phyloP scores from a whole-genome alignment of 2,329 filamentous ascomycete species.

The Pseudogymnoascus sp. region DNA sequence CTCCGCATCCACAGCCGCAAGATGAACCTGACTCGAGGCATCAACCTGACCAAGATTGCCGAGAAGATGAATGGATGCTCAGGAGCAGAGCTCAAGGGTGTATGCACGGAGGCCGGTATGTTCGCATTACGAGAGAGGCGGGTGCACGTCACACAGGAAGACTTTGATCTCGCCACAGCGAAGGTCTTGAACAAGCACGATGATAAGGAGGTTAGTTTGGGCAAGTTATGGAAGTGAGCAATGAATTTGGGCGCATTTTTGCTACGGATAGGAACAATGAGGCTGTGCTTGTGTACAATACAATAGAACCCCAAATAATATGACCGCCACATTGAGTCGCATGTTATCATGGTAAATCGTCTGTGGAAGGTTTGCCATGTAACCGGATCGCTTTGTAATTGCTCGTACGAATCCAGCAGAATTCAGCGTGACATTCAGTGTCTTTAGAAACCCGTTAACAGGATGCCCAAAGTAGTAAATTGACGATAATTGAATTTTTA shows the following conservation, averaged over 20 bases:
- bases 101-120: constrained; percentile 98
- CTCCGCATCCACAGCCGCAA: constrained; percentile 93
- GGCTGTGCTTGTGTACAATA: constrained; percentile 5
- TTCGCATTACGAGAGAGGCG: constrained; percentile 89
- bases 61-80: constrained; percentile 99
- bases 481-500: background rate
- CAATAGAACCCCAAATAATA: constrained; percentile 4
- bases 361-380: too few relatives aligned
- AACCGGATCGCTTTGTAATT: too few relatives aligned
- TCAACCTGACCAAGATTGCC: constrained; percentile 96
- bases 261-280: background rate
- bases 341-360: too few relatives aligned
- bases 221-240: constrained; percentile 72
- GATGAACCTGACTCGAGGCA: constrained; percentile 97
- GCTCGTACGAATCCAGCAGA: too few relatives aligned
- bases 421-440: too few relatives aligned
- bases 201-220: constrained; percentile 88
- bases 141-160: constrained; percentile 97
- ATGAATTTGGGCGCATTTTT: constrained; percentile 8
- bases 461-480: too few relatives aligned
- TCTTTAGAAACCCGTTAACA: too few relatives aligned
- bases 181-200: constrained; percentile 99
- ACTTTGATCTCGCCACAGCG: constrained; percentile 95
- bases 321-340: background rate
- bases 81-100: constrained; percentile 94